phyloP scores from a whole-genome alignment of 1,139 yeast genomes.

The Groenewaldozyma auringiensis region DNA sequence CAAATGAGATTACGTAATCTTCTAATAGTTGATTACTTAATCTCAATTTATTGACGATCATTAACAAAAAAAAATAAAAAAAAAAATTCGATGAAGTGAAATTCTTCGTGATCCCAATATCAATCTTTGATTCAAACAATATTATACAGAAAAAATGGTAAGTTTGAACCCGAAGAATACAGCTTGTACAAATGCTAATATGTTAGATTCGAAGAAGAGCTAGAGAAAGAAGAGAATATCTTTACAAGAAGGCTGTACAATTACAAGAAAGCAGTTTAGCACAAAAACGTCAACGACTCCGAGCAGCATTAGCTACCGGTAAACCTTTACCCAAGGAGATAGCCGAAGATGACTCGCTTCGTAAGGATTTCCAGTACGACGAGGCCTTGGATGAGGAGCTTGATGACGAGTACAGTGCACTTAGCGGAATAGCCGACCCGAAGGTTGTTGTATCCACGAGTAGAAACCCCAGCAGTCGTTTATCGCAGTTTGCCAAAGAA shows the following conservation, averaged over 20 bases:
- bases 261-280: conserved; percentile 81
- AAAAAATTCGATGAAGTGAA: no score
- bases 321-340: conserved; percentile 82
- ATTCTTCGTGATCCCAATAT: no score
- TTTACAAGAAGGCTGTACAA: conserved; percentile 81
- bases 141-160: conserved; percentile 3
- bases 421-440: conserved; percentile 90
- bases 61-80: no score
- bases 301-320: conserved; percentile 86
- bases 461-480: conserved; percentile 77
- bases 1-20: no score
- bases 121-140: no score
- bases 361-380: conserved; percentile 77
- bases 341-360: conserved; percentile 78
- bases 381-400: conserved; percentile 48
- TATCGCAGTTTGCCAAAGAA: conserved; percentile 89
- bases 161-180: no score
- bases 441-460: conserved; percentile 88
- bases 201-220: conserved; percentile 79
- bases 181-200: no score
- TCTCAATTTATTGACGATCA: no score
- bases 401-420: conserved; percentile 86
- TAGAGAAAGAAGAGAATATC: conserved; percentile 88
- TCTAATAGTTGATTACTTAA: no score
- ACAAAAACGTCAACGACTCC: conserved; percentile 78